A percentile compares a stretch with the other conserved stretches of the same genome.
phyloP scores from a whole-genome alignment of 148 eudicot genomes.

The Silene latifolia region DNA sequence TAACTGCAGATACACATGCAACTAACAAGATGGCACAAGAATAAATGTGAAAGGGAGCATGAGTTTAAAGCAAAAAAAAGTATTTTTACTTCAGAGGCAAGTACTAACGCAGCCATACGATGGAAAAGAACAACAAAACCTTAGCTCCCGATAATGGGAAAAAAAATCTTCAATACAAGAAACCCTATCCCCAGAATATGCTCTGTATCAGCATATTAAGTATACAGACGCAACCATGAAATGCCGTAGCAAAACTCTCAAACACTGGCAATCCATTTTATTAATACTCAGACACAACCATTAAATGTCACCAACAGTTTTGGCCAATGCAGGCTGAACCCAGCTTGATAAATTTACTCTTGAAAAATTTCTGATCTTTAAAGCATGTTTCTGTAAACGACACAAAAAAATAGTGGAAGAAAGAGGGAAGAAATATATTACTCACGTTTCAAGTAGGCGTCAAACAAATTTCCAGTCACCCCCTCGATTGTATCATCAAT shows the following conservation, averaged over 20 bases:
- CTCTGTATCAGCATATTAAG: neutral
- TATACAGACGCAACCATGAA: neutral
- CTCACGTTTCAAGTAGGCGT: slow-evolving; percentile 84
- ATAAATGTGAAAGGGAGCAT: too few relatives aligned
- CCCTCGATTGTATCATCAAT: slow-evolving; percentile 85
- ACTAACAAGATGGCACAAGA: neutral
- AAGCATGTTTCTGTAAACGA: neutral
- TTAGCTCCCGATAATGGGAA: too few relatives aligned
- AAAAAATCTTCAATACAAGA: too few relatives aligned
- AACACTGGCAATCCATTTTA: neutral
- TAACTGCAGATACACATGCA: neutral
- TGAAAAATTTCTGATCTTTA: too few relatives aligned
- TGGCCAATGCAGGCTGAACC: neutral
- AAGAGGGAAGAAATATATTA: neutral
- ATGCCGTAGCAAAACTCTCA: neutral
- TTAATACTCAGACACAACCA: neutral
- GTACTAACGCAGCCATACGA: too few relatives aligned
- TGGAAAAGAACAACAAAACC: neutral
- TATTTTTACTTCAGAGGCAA: too few relatives aligned
- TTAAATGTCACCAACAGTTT: neutral
- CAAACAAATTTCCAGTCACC: slow-evolving; percentile 77
- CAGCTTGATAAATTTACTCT: neutral
- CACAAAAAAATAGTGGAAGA: neutral
- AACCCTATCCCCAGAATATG: too few relatives aligned
- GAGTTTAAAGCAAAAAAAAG: too few relatives aligned